Evolutionary conservation across 2,329 filamentous ascomycete genomes (phyloP), one percentile per base, ranked within the genome.

Genomic region (Pyrenophora graminea): DNA sequence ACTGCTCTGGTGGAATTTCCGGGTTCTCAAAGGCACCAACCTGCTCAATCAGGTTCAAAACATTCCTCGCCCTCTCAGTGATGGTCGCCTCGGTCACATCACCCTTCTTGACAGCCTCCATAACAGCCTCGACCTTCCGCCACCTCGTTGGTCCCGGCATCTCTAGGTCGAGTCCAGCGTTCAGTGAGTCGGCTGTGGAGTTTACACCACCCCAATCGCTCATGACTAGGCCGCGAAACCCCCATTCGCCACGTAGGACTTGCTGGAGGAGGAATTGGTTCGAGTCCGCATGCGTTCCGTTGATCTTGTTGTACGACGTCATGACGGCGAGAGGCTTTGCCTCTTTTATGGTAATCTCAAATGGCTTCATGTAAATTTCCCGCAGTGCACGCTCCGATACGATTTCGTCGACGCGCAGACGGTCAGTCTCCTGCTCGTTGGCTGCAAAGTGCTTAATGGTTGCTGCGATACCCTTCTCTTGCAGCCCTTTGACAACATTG

Each of bases 361-460:
- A 89, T 0, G 82, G 79, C 37, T 84, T 79, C 62, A 79, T 56
- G 61, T 77, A 82, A 53, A 79, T 82, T 25, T 80, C 80, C 36
- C 81, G 73, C 47, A 83, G 60, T 7, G 89, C 88, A 86, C 63
- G 81, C 75, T 68, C 80, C 58, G 68, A 82, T 69, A 55, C 77
- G 72, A 62, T 77, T 71, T 64, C 80, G 72, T 51, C 77, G 68
- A 53, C 80, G 69, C 0, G 78, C 82, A 51, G 80, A 82, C 73
- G 89, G 85, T 88, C 87, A 59, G 89, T 87, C 63, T 91, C 87
- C 0, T 87, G 87, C 9, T 80, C 79, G 38, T 82, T 87, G 59
- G 82, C 87, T 17, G 83, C 85, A 67, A 86, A 91, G 66, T 91
- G 88, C 75, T 91, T 91, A 51, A 90, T 83, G 70, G 84, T 89